Evolutionary conservation across 352 stramenopile genomes (phyloP).

Genomic region (Globisporangium paroecandrum): DNA sequence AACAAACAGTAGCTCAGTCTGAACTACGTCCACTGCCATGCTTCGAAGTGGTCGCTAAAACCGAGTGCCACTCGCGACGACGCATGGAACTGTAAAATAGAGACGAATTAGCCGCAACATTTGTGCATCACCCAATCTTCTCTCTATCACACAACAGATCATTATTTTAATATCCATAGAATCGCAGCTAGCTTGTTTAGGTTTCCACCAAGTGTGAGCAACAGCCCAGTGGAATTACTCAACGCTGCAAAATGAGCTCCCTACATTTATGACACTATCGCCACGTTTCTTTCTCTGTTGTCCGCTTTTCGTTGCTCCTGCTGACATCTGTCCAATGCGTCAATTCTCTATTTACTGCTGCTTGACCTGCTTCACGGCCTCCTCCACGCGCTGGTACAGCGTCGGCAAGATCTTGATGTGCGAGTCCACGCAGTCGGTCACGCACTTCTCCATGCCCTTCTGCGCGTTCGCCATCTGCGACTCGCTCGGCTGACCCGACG

Average conservation of each 20-base stretch:
- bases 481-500: conserved; percentile 60
- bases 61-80: background rate
- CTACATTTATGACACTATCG: background rate
- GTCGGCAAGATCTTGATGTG: conserved; percentile 77
- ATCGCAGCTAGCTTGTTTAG: background rate
- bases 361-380: conserved; percentile 72
- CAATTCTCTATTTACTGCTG: conserved; percentile 29
- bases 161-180: too few species aligned
- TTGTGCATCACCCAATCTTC: background rate
- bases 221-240: too few species aligned
- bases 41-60: background rate
- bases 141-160: too few species aligned
- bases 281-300: background rate
- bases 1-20: background rate
- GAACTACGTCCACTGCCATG: background rate
- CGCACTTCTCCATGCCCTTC: conserved; percentile 76
- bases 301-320: background rate
- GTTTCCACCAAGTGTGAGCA: too few species aligned
- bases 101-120: background rate
- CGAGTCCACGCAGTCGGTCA: conserved; percentile 61
- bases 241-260: background rate
- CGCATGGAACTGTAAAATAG: background rate
- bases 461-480: conserved; percentile 61
- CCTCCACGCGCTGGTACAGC: conserved; percentile 67
- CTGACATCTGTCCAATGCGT: background rate